Evolutionary conservation across 106 monocot species (phyloP), one percentile per base, ranked within the genome.

Genomic region (Dioscorea dumetorum): DNA sequence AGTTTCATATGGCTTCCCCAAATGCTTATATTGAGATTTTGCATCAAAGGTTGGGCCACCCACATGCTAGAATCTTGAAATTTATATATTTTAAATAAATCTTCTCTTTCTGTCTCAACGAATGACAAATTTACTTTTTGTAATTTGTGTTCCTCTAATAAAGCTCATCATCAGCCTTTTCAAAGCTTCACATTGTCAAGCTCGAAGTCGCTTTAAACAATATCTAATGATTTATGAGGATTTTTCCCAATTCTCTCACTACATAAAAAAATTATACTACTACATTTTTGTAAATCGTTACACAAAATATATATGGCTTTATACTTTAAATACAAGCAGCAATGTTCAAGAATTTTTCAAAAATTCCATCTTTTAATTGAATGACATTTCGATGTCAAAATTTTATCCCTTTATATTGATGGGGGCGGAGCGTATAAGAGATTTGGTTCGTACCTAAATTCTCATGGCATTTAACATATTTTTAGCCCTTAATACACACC

Each of bases 211-310:
- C 4, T 16, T 52, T 23, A 56, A 14, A 18, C 31, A 19, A 67
- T 67, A 62, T 77, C 0, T 33, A 65, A 4, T 52, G 70, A 34
- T 34, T 66, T 80, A 0, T 75, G 58, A 71, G 63, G 75, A 0
- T 61, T 70, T 12, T 33, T 68, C 31, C 73, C 70, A 17, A 49
- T 66, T 61, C 33, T 22, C 2, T 68, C 58, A 5, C 10, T 49
- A 20, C 41, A 68, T 48, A n/a, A 4, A 51, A 63, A 19, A 49
- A 53, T 23, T 16, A 50, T 81, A 76, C 22, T 76, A 68, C 60
- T 33, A 66, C 19, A 63, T 68, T 33, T 81, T 80, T 64, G 50
- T 80, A 10, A 70, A 81, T 63, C 49, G 76, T 33, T 81, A 19
- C 8, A 67, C 60, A 0, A 23, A 61, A 15, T 83, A 58, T 54